Evolutionary conservation across 108 stramenopile species (phyloP), one percentile per base, ranked within the genome.

Genomic region (Discostella stelligeroides): DNA sequence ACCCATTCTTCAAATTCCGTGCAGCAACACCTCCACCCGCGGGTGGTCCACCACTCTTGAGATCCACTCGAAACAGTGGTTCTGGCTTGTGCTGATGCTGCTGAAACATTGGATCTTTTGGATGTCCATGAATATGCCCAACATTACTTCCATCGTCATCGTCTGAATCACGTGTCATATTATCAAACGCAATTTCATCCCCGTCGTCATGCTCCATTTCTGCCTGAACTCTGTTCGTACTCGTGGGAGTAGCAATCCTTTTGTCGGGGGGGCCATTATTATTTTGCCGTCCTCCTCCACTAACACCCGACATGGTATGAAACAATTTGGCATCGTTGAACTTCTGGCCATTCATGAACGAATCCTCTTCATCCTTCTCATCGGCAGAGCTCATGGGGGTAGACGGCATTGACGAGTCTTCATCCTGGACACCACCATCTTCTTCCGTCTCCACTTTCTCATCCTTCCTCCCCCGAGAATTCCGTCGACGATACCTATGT

Each of bases 291-390:
- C 5, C 34, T 34, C 5, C 34, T 34, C 6, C 34, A 34, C 34
- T 34, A 34, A 3, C 34, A 34, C 34, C 34, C 34, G 34, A 34
- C 3, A 34, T 6, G 34, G 5, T 34, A 34, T 34, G 34, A 34
- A 34, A 34, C 34, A 34, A 34, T 34, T 34, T 34, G 34, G 34
- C 34, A 34, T 34, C 34, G 34, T 34, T 34, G 34, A 34, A 34
- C 6, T 34, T 34, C 34, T 34, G 34, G 34, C 34, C 68, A 28
- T 57, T 49, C 66, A 75, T 61, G 40, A 75, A 75, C 4, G 73
- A 75, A 41, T 75, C 73, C 4, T 57, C 66, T 49, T 75, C 73
- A 23, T 67, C 45, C 43, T 29, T 21, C 54, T 42, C 40, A 45
- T 45, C 43, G 7, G 43, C n/a, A 45, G 13, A 13, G 43, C 43